A percentile compares a stretch with the other conserved stretches of the same genome.
Conservation (phyloP, 108 stramenopile species). For the Cylindrotheca fusiformis region DNA sequence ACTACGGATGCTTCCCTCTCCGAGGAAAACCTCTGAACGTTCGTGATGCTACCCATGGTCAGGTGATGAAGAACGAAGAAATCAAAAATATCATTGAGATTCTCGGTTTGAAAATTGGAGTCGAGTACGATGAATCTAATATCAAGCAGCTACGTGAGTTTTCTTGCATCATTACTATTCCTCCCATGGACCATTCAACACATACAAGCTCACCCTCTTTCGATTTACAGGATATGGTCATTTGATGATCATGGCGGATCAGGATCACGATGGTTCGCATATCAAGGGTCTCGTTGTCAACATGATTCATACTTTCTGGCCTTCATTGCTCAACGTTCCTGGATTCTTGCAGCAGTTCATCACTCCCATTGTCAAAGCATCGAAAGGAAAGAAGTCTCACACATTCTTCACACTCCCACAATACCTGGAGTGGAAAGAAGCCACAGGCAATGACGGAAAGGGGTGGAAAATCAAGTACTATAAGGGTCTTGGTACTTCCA, state of each 20-base stretch:
- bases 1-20: constrained; percentile 92
- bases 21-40: constrained; percentile 98
- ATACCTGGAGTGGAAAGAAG: constrained; percentile 91
- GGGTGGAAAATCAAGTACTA: constrained; percentile 98
- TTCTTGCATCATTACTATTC: too few species aligned
- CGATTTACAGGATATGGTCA: constrained; percentile 82
- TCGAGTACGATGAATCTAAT: constrained; percentile 76
- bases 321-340: constrained; percentile 89
- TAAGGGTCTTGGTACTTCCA: constrained; percentile 98
- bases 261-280: constrained; percentile 99
- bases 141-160: constrained; percentile 74
- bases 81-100: constrained; percentile 97
- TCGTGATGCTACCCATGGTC: constrained; percentile 84
- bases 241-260: constrained; percentile 99
- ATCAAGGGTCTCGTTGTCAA: constrained; percentile 99
- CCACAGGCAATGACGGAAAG: constrained; percentile 84
- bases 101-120: constrained; percentile 94
- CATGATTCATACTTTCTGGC: constrained; percentile 92
- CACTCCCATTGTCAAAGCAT: constrained; percentile 98
- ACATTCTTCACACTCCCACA: constrained; percentile 95
- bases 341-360: constrained; percentile 99
- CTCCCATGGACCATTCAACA: too few species aligned
- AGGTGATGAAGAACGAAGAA: constrained; percentile 95
- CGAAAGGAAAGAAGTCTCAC: constrained; percentile 79
- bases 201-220: too few species aligned